Evolutionary conservation across 768 basidiomycete genomes (phyloP).

Genomic region (Pleurotus platypus): DNA sequence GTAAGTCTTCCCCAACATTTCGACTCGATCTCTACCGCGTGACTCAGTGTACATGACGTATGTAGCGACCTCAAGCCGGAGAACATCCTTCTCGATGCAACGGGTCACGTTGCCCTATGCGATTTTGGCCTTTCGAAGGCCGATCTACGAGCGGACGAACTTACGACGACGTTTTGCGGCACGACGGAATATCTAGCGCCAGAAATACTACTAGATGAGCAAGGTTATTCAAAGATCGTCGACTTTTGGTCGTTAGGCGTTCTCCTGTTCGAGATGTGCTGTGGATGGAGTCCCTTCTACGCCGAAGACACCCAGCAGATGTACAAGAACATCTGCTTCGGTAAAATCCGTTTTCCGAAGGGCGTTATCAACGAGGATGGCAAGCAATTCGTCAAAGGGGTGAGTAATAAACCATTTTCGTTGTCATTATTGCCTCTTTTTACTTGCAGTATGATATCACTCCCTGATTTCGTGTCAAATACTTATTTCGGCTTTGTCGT

Average conservation of each 20-base stretch:
- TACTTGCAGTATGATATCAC: not conserved
- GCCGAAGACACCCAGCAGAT: slow-evolving; percentile 99
- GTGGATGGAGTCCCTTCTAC: slow-evolving; percentile 99
- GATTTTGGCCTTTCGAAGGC: slow-evolving; percentile 98
- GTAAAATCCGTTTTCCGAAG: slow-evolving; percentile 97
- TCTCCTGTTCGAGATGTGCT: slow-evolving; percentile 98
- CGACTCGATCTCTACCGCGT: no score
- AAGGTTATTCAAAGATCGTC: slow-evolving; percentile 97
- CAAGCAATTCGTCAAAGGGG: slow-evolving; percentile 98
- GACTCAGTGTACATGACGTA: not conserved
- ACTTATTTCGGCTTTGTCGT: not conserved
- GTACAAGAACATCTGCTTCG: slow-evolving; percentile 99
- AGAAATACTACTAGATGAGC: slow-evolving; percentile 97
- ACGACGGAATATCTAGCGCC: slow-evolving; percentile 99
- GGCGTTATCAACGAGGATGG: slow-evolving; percentile 97
- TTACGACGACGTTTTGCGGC: slow-evolving; percentile 99
- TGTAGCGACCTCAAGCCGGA: slow-evolving; percentile 93
- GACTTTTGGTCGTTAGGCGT: slow-evolving; percentile 99
- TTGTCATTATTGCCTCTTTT: slow-evolving; percentile 9
- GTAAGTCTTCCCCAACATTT: slow-evolving; percentile 33
- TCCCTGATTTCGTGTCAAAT: not conserved
- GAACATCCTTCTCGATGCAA: slow-evolving; percentile 97
- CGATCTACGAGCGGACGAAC: slow-evolving; percentile 86
- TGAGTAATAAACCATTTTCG: slow-evolving; percentile 39
- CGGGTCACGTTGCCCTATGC: slow-evolving; percentile 96